Percentiles rank a stretch among this genome's conserved stretches.
Evolutionary conservation across 2,329 filamentous ascomycete species (phyloP).

Genomic region (Graphium sp.): DNA sequence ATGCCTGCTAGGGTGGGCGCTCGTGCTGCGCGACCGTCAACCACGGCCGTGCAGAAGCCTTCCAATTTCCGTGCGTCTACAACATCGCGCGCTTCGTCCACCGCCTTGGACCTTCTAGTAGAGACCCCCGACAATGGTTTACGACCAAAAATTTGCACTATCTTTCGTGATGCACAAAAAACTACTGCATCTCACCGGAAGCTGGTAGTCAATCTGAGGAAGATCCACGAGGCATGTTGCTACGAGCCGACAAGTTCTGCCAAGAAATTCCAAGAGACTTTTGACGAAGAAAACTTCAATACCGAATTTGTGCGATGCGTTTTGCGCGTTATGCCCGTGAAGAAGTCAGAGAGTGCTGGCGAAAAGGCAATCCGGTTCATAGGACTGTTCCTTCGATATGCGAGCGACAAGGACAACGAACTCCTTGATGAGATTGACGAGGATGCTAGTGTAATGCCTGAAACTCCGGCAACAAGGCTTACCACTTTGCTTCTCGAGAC

Average conservation of each 20-base stretch:
- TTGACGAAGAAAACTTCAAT: constrained; percentile 78
- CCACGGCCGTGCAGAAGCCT: constrained; percentile 20
- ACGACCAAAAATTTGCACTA: constrained; percentile 53
- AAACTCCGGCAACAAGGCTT: constrained; percentile 72
- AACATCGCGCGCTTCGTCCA: constrained; percentile 27
- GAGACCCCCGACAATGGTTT: constrained; percentile 56
- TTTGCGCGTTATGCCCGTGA: constrained; percentile 66
- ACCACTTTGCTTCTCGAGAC: constrained; percentile 57
- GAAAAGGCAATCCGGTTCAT: constrained; percentile 76
- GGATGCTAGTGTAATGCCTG: constrained; percentile 53
- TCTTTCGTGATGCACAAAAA: constrained; percentile 71
- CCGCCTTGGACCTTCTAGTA: constrained; percentile 38
- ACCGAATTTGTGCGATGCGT: constrained; percentile 71
- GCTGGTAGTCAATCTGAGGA: constrained; percentile 70
- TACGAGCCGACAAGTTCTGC: constrained; percentile 40
- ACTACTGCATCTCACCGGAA: constrained; percentile 85
- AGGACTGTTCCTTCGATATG: constrained; percentile 67
- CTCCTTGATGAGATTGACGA: constrained; percentile 46
- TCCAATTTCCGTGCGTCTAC: constrained; percentile 25
- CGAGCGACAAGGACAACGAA: constrained; percentile 54
- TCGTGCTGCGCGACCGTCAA: constrained; percentile 26
- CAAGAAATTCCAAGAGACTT: constrained; percentile 41
- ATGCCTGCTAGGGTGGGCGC: constrained; percentile 35
- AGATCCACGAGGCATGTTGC: constrained; percentile 75
- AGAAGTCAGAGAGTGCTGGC: constrained; percentile 79